A percentile compares a stretch with the other conserved stretches of the same genome.
These are phyloP conservation scores for Echria macrotheca DNA, from an alignment of 495 filamentous ascomycete genomes.

Conservation along the genomic window DNA sequence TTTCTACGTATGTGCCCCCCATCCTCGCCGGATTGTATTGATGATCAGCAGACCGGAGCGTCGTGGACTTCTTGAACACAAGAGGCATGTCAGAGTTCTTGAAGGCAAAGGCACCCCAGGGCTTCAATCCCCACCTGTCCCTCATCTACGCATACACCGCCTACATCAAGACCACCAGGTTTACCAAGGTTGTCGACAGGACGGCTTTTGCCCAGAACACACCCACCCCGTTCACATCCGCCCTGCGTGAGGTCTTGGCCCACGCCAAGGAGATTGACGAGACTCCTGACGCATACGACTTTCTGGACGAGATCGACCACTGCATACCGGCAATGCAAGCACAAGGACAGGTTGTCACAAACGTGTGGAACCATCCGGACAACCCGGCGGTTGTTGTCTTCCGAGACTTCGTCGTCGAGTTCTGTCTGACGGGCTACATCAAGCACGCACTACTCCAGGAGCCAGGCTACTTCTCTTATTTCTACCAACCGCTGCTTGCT, in stretches of 20 bases:
- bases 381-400: not conserved
- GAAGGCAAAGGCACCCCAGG: not conserved
- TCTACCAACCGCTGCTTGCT: not conserved
- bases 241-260: not conserved
- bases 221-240: not conserved
- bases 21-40: not conserved
- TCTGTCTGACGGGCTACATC: not conserved
- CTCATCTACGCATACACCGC: slow-evolving; percentile 3
- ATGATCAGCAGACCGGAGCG: slow-evolving; percentile 9
- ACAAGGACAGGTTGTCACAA: not conserved
- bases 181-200: not conserved
- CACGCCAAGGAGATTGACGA: not conserved
- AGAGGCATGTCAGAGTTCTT: slow-evolving; percentile 9
- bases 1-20: slow-evolving; percentile 9
- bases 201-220: not conserved
- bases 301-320: not conserved
- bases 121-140: slow-evolving; percentile 4
- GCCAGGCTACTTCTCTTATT: not conserved
- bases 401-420: not conserved
- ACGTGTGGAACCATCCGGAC: not conserved
- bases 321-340: not conserved
- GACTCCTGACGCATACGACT: not conserved
- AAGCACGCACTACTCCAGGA: not conserved
- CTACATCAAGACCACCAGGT: not conserved
- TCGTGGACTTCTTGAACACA: slow-evolving; percentile 12